Percentiles rank a stretch among this genome's conserved stretches.
phyloP scores from a whole-genome alignment of 2,329 filamentous ascomycete genomes.

The Trichoderma oligosporum region DNA sequence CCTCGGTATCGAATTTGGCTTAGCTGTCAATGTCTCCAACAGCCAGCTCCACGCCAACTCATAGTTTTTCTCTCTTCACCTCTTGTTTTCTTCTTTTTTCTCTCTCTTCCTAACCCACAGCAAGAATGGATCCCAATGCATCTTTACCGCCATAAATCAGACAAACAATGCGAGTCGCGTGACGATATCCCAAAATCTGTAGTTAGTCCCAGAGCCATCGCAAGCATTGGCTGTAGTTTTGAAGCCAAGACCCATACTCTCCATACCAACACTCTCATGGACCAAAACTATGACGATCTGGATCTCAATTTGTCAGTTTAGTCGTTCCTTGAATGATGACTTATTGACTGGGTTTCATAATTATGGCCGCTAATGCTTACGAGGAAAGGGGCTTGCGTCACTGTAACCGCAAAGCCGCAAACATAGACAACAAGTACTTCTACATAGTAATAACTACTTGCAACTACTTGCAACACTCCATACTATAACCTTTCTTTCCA shows the following conservation, averaged over 20 bases:
- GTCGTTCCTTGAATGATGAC: not conserved
- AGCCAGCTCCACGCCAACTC: conserved; percentile 10
- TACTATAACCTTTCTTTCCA: not conserved
- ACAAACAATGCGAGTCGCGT: conserved; percentile 9
- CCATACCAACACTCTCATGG: not conserved
- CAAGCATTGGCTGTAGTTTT: not conserved
- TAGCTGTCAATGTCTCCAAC: conserved; percentile 1
- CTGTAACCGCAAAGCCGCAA: conserved; percentile 2
- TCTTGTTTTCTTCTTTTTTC: not conserved
- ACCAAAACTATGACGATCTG: not conserved
- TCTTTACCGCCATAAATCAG: conserved; percentile 10
- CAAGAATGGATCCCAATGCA: conserved; percentile 7
- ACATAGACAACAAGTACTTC: too few species aligned
- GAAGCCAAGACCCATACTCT: not conserved
- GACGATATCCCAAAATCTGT: conserved; percentile 8
- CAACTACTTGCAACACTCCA: not conserved
- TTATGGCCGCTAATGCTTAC: not conserved
- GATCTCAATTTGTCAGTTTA: not conserved
- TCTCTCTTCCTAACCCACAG: not conserved
- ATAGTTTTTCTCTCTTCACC: not conserved
- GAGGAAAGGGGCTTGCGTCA: conserved; percentile 17
- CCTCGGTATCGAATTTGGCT: conserved; percentile 13
- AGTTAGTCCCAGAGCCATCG: not conserved
- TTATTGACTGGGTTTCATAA: not conserved
- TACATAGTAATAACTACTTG: too few species aligned